phyloP scores from a whole-genome alignment of 495 filamentous ascomycete genomes.

The Amphirosellinia nigrospora region DNA sequence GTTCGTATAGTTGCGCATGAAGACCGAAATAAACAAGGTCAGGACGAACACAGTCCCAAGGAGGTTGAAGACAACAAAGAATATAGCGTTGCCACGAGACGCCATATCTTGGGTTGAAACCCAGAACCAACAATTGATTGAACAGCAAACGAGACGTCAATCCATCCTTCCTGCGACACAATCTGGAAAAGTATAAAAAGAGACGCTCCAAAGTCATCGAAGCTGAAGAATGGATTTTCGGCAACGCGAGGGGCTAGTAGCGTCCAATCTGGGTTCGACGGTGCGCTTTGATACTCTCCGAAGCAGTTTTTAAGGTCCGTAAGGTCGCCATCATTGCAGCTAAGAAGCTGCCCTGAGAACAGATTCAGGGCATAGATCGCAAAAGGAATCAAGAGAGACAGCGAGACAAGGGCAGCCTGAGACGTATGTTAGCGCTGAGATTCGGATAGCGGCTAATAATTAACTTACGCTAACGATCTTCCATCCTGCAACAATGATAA shows the following conservation, averaged over 20 bases:
- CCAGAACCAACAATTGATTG: slow-evolving; percentile 81
- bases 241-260: slow-evolving; percentile 82
- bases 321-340: slow-evolving; percentile 78
- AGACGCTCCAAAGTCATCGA: slow-evolving; percentile 91
- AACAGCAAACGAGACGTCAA: slow-evolving; percentile 82
- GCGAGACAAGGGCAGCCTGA: slow-evolving; percentile 85
- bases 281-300: slow-evolving; percentile 77
- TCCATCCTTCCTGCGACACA: slow-evolving; percentile 98
- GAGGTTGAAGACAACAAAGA: slow-evolving; percentile 96
- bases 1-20: slow-evolving; percentile 99
- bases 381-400: slow-evolving; percentile 94
- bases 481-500: slow-evolving; percentile 90
- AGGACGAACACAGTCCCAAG: slow-evolving; percentile 96
- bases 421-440: slow-evolving; percentile 20
- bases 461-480: slow-evolving; percentile 72
- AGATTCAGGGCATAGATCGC: slow-evolving; percentile 94
- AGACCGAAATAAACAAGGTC: slow-evolving; percentile 97
- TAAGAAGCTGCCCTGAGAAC: slow-evolving; percentile 80
- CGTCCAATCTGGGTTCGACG: slow-evolving; percentile 75
- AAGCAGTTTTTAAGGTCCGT: slow-evolving; percentile 74
- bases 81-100: slow-evolving; percentile 84
- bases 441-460: background rate
- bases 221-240: slow-evolving; percentile 84
- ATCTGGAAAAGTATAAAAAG: slow-evolving; percentile 98
- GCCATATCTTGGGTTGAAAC: slow-evolving; percentile 70